Evolutionary conservation across 345 rosid species (phyloP).

Genomic region (Combretum micranthum): DNA sequence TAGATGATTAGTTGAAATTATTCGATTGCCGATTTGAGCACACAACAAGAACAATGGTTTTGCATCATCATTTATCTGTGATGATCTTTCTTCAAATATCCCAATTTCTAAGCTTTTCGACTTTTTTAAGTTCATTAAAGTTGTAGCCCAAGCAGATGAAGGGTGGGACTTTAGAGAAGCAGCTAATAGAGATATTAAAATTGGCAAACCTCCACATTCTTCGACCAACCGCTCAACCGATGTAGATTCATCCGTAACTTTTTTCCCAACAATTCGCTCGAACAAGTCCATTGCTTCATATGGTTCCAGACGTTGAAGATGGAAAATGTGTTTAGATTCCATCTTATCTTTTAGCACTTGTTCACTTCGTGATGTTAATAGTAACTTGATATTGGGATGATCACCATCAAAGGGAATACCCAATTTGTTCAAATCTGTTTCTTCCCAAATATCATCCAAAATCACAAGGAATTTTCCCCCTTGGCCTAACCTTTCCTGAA

Average conservation of each 20-base stretch:
- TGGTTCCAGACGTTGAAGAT: slow-evolving; percentile 1
- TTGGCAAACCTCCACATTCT: slow-evolving; percentile 19
- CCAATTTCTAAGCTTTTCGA: not conserved
- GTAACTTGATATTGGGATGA: too few species aligned
- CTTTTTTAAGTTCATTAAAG: not conserved
- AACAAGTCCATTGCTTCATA: slow-evolving; percentile 22
- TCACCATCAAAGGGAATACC: too few species aligned
- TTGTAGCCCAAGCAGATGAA: not conserved
- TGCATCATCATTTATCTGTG: not conserved
- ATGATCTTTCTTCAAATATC: not conserved
- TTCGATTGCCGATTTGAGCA: not conserved
- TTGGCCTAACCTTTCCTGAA: too few species aligned
- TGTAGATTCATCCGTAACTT: not conserved
- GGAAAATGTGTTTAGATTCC: not conserved
- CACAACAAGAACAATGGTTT: slow-evolving; percentile 10
- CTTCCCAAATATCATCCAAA: too few species aligned
- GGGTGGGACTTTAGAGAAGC: not conserved
- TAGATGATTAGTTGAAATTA: not conserved
- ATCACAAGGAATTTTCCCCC: too few species aligned
- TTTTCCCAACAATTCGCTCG: slow-evolving; percentile 7
- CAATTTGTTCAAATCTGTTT: too few species aligned
- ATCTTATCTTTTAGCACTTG: too few species aligned
- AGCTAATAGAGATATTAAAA: slow-evolving; percentile 9
- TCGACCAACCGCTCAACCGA: not conserved
- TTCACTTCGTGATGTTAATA: too few species aligned